Evolutionary conservation across 257 asterid genomes (phyloP).

Genomic region (Salvia rosmarinus): DNA sequence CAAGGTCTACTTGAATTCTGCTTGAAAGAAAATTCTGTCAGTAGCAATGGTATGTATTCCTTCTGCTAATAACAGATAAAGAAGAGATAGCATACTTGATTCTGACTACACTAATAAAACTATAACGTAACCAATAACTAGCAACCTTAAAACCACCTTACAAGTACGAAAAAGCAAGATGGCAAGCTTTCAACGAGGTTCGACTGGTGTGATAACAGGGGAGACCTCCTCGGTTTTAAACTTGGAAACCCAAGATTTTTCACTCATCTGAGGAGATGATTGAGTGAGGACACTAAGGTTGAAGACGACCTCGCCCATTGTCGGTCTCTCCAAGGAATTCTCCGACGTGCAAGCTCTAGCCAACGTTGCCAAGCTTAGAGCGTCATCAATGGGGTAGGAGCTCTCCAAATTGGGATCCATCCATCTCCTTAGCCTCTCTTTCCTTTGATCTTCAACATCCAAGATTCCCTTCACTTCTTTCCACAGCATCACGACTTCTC

Average conservation of each 20-base stretch:
- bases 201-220: conserved; percentile 48
- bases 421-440: conserved; percentile 66
- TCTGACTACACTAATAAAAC: not conserved
- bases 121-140: not conserved
- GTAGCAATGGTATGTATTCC: not conserved
- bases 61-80: conserved; percentile 4
- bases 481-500: conserved; percentile 57
- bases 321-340: conserved; percentile 60
- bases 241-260: conserved; percentile 44
- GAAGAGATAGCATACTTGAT: not conserved
- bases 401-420: conserved; percentile 55
- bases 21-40: not conserved
- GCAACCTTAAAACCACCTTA: not conserved
- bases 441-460: conserved; percentile 53
- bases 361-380: conserved; percentile 66
- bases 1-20: not conserved
- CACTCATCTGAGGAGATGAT: conserved; percentile 53
- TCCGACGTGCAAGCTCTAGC: conserved; percentile 73
- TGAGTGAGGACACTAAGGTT: conserved; percentile 59
- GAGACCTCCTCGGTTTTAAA: conserved; percentile 54
- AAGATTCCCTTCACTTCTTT: conserved; percentile 61
- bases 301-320: conserved; percentile 70
- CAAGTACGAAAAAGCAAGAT: not conserved
- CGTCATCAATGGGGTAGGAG: conserved; percentile 57
- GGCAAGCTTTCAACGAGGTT: conserved; percentile 48